Conservation (phyloP, 768 basidiomycete species). For the Udeniomyces megalosporus region DNA sequence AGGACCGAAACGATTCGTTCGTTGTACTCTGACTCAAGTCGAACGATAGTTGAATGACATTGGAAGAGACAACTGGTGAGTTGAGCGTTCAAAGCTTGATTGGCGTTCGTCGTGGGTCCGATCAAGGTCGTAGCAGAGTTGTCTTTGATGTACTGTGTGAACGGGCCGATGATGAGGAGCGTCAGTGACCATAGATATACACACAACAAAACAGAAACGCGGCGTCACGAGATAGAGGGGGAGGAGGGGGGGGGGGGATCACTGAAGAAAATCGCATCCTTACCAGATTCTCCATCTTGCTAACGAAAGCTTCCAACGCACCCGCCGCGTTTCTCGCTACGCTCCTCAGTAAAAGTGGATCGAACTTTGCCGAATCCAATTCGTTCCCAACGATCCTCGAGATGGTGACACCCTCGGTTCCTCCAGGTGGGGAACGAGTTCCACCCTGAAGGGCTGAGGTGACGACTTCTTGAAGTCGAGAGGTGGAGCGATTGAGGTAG, state of each 20-base stretch:
- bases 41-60: constrained; percentile 50
- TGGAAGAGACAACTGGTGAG: constrained; percentile 67
- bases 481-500: constrained; percentile 72
- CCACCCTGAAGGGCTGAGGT: constrained; percentile 61
- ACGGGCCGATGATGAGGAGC: too few relatives aligned
- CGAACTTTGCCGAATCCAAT: constrained; percentile 79
- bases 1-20: constrained; percentile 43
- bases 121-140: constrained; percentile 57
- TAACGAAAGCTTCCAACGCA: constrained; percentile 52
- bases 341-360: constrained; percentile 64
- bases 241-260: not conserved
- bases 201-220: too few relatives aligned
- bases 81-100: constrained; percentile 61
- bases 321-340: constrained; percentile 58
- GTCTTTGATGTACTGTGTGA: constrained; percentile 50
- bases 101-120: constrained; percentile 60
- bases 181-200: too few relatives aligned
- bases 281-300: constrained; percentile 53
- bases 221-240: not conserved
- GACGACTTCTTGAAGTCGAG: constrained; percentile 67
- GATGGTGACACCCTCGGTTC: constrained; percentile 58
- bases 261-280: constrained; percentile 26
- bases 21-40: constrained; percentile 50
- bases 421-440: constrained; percentile 49
- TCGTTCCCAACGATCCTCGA: constrained; percentile 73